A percentile compares a stretch with the other conserved stretches of the same genome.
Conservation (phyloP, 176 grass and related monocot species). For the Elaeis guineensis region DNA sequence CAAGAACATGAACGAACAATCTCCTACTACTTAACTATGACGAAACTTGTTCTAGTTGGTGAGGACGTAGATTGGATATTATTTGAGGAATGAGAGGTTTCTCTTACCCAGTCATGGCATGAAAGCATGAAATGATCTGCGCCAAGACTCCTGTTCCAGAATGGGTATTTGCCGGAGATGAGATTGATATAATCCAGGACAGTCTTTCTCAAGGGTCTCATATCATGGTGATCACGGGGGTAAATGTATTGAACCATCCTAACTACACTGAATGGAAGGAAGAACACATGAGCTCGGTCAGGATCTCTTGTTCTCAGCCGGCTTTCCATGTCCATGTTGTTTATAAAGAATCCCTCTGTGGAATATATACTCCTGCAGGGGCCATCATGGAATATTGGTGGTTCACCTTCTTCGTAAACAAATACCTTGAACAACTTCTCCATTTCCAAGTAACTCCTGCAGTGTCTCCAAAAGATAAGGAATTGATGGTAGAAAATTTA, state of each 20-base stretch:
- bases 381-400: conserved; percentile 89
- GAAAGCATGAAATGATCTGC: conserved; percentile 93
- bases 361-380: conserved; percentile 93
- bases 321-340: conserved; percentile 51
- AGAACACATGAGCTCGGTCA: conserved; percentile 50
- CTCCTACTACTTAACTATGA: too few species aligned
- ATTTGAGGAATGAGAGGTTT: too few species aligned
- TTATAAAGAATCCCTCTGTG: conserved; percentile 76
- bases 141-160: conserved; percentile 75
- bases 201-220: conserved; percentile 43
- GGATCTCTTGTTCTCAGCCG: conserved; percentile 45
- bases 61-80: too few species aligned
- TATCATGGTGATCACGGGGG: conserved; percentile 29
- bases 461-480: not conserved
- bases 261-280: conserved; percentile 82
- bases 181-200: conserved; percentile 62
- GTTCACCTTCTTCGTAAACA: conserved; percentile 85
- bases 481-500: not conserved
- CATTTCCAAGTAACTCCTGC: conserved; percentile 91
- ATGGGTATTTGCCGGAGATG: conserved; percentile 43
- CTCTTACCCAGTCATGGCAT: conserved; percentile 86
- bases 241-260: conserved; percentile 86
- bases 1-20: too few species aligned
- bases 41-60: too few species aligned
- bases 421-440: conserved; percentile 76